phyloP scores from a whole-genome alignment of 208 protist species.

The Trypanosoma congolense region DNA sequence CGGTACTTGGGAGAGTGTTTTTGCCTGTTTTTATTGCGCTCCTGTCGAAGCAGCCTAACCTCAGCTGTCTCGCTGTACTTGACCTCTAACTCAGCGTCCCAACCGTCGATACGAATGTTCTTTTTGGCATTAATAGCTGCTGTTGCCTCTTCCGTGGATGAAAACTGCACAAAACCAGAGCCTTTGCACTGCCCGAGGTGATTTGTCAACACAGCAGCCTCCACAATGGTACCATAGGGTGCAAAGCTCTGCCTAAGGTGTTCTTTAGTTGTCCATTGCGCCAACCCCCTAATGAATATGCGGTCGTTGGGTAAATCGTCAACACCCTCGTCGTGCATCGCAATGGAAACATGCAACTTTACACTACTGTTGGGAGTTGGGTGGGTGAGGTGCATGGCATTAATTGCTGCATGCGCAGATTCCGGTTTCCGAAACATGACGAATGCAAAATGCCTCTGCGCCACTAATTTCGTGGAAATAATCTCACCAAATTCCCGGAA shows the following conservation, averaged over 20 bases:
- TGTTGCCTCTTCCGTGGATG: slow-evolving; percentile 58
- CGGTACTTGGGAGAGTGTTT: slow-evolving; percentile 67
- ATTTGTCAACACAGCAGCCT: slow-evolving; percentile 81
- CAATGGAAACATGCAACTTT: slow-evolving; percentile 79
- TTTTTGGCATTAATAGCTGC: slow-evolving; percentile 48
- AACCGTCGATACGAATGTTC: slow-evolving; percentile 67
- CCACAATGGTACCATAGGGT: slow-evolving; percentile 54
- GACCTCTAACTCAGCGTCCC: slow-evolving; percentile 62
- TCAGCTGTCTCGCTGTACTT: slow-evolving; percentile 84
- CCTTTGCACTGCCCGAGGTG: slow-evolving; percentile 88
- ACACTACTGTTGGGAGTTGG: slow-evolving; percentile 44
- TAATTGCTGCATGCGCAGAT: slow-evolving; percentile 81
- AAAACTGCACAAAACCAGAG: slow-evolving; percentile 86
- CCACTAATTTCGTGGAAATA: slow-evolving; percentile 79
- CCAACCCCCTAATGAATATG: slow-evolving; percentile 81
- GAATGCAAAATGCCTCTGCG: slow-evolving; percentile 82
- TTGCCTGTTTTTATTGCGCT: slow-evolving; percentile 81
- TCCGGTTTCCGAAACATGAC: slow-evolving; percentile 84
- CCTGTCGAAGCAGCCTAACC: slow-evolving; percentile 81
- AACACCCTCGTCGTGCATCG: slow-evolving; percentile 89
- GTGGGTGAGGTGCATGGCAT: slow-evolving; percentile 70
- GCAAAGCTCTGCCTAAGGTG: slow-evolving; percentile 69
- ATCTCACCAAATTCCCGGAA: slow-evolving; percentile 82
- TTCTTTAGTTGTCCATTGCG: slow-evolving; percentile 85
- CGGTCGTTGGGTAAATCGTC: slow-evolving; percentile 84